Evolutionary conservation across 495 filamentous ascomycete species (phyloP), one percentile per base, ranked within the genome.

Genomic region (Usnea hakonensis): DNA sequence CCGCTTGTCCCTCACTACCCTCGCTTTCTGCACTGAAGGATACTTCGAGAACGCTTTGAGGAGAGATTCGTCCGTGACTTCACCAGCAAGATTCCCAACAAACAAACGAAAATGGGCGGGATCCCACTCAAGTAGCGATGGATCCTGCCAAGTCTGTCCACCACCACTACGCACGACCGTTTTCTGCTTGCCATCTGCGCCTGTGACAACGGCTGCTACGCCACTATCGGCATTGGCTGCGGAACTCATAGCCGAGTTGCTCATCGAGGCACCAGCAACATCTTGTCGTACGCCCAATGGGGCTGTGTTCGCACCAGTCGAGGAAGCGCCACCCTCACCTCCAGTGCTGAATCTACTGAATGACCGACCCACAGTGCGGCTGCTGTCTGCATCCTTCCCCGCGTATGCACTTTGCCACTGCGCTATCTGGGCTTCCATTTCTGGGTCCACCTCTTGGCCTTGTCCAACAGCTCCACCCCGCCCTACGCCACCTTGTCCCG

Each of bases 321-420:
- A 68, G 36, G 69, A 70, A 54, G 62, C 69, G 53, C 70, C 62
- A 41, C 64, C 72, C 74, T 71, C 16, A 72, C 63, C 53, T 53
- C 65, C 38, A 17, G 40, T 62, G 68, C 69, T 53, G 55, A 64
- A 66, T 53, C 69, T 66, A 33, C 70, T 65, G 36, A 67, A 65
- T 19, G 65, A 55, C 44, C 69, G 59, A 52, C 63, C 60, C 54
- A 63, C 68, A 58, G 35, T 73, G 70, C 41, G 75, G 67, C 58
- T 68, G 66, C 38, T 74, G 67, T 78, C 77, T 32, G 48, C 23
- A 32, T 82, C 84, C 60, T 79, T 83, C 40, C 78, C 80, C 60
- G 86, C 81, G 71, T 97, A 98, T 21, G 94, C 90, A 69, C 87
- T 91, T 74, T 96, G 91, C 90, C 95, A 97, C 74, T 96, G 91